Percentiles rank a stretch among this genome's conserved stretches.
phyloP scores from a whole-genome alignment of 2,329 filamentous ascomycete species.

The Monilinia vaccinii-corymbosi region DNA sequence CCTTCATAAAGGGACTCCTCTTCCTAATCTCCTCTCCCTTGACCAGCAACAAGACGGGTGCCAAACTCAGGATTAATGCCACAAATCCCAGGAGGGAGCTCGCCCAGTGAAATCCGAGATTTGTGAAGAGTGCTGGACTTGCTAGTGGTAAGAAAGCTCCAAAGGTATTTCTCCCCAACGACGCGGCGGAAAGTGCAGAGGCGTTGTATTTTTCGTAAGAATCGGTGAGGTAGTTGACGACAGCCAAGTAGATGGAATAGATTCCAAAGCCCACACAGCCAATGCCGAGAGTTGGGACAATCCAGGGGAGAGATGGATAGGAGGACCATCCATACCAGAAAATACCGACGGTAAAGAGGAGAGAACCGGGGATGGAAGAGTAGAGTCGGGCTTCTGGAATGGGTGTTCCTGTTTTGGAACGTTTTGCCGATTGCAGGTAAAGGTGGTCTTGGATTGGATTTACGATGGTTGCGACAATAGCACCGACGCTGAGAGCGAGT shows the following conservation, averaged over 20 bases:
- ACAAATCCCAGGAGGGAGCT: conserved; percentile 2
- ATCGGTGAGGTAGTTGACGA: conserved; percentile 1
- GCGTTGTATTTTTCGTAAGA: conserved; percentile 4
- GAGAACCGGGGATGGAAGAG: conserved; percentile 65
- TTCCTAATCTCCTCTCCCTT: conserved; percentile 34
- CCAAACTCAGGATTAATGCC: neutral
- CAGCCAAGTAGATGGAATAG: neutral
- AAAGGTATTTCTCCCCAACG: neutral
- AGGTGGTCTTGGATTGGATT: conserved; percentile 10
- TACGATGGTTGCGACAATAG: conserved; percentile 8
- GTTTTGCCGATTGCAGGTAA: conserved; percentile 6
- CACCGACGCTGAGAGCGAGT: conserved; percentile 9
- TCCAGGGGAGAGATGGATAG: conserved; percentile 1
- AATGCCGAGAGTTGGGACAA: neutral
- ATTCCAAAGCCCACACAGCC: neutral
- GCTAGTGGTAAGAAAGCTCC: neutral
- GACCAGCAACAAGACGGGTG: conserved; percentile 32
- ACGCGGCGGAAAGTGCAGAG: neutral
- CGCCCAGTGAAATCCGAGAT: conserved; percentile 2
- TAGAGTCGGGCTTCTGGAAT: conserved; percentile 68
- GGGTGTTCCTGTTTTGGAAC: conserved; percentile 8
- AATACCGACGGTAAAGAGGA: conserved; percentile 65
- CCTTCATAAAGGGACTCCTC: conserved; percentile 32
- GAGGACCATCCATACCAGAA: conserved; percentile 54
- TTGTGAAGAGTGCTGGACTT: neutral